These are phyloP conservation scores for Kwoniella botswanensis DNA, from an alignment of 768 basidiomycete genomes.

Conservation along the genomic window DNA sequence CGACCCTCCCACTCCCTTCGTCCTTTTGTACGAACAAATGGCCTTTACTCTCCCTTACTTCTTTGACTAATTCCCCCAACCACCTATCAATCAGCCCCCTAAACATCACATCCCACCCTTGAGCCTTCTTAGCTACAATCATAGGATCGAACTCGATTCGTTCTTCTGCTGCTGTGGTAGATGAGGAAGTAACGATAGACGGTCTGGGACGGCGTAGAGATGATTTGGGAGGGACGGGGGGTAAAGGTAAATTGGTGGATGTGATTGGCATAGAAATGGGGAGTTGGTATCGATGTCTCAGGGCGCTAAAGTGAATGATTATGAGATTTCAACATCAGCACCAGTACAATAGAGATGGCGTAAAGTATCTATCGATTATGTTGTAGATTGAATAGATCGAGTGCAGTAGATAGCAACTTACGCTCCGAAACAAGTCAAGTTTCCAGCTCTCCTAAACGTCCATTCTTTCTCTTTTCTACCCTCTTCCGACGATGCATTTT, in stretches of 20 bases:
- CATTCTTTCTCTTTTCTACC: conserved; percentile 43
- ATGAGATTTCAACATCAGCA: no score
- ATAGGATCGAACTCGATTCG: conserved; percentile 48
- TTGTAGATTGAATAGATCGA: neutral
- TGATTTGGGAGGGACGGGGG: conserved; percentile 4
- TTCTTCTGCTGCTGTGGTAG: conserved; percentile 6
- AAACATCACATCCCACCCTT: conserved; percentile 52
- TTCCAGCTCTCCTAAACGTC: conserved; percentile 54
- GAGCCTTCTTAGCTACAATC: conserved; percentile 44
- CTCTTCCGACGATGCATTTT: conserved; percentile 3
- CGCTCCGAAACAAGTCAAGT: conserved; percentile 55
- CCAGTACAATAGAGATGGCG: neutral
- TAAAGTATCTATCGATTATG: neutral
- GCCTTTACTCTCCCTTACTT: conserved; percentile 21
- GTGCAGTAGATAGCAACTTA: conserved; percentile 30
- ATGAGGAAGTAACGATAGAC: neutral
- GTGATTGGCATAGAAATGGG: conserved; percentile 23
- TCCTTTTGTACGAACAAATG: neutral
- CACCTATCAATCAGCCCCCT: conserved; percentile 31
- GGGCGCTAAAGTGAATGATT: conserved; percentile 32
- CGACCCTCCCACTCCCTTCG: neutral
- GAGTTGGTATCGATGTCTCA: conserved; percentile 49
- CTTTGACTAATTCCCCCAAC: conserved; percentile 38
- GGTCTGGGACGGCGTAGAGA: conserved; percentile 15
- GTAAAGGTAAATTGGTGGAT: neutral